phyloP scores from a whole-genome alignment of 345 rosid species.

The Clarkia xantiana region DNA sequence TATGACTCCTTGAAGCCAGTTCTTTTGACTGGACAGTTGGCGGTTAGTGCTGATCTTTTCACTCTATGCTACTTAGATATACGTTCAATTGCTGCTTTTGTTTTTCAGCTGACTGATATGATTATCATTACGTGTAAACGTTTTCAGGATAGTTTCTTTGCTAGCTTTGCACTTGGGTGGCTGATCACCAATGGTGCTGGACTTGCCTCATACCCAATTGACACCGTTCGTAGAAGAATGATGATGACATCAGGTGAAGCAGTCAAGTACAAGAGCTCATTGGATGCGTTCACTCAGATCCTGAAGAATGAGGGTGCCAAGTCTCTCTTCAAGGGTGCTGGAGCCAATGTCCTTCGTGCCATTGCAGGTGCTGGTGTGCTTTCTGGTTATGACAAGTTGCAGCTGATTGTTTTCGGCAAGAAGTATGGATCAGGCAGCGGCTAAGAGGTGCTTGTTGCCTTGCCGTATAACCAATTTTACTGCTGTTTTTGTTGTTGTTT shows the following conservation, averaged over 20 bases:
- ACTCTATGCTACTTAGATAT: not conserved
- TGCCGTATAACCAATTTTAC: not conserved
- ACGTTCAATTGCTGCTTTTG: too few species aligned
- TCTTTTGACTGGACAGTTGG: slow-evolving; percentile 33
- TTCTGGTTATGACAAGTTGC: slow-evolving; percentile 27
- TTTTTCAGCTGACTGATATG: too few species aligned
- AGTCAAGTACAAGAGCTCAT: slow-evolving; percentile 24
- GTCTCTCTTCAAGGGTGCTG: slow-evolving; percentile 34
- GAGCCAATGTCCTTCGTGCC: slow-evolving; percentile 28
- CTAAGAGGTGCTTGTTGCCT: not conserved
- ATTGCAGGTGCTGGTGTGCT: slow-evolving; percentile 33
- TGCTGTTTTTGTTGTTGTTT: not conserved
- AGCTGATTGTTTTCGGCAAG: slow-evolving; percentile 25
- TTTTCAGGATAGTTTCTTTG: slow-evolving; percentile 30
- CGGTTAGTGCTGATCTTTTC: slow-evolving; percentile 23
- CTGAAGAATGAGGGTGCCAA: slow-evolving; percentile 26
- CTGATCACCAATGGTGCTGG: slow-evolving; percentile 27
- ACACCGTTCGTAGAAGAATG: slow-evolving; percentile 37
- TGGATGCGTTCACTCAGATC: slow-evolving; percentile 23
- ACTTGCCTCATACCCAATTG: slow-evolving; percentile 26
- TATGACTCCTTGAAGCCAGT: slow-evolving; percentile 81
- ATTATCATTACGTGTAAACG: too few species aligned
- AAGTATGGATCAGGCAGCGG: slow-evolving; percentile 23
- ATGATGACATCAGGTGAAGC: slow-evolving; percentile 36
- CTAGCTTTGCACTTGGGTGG: slow-evolving; percentile 29